phyloP scores from a whole-genome alignment of 208 protist species.

The Trypanosomatidae sp. region DNA sequence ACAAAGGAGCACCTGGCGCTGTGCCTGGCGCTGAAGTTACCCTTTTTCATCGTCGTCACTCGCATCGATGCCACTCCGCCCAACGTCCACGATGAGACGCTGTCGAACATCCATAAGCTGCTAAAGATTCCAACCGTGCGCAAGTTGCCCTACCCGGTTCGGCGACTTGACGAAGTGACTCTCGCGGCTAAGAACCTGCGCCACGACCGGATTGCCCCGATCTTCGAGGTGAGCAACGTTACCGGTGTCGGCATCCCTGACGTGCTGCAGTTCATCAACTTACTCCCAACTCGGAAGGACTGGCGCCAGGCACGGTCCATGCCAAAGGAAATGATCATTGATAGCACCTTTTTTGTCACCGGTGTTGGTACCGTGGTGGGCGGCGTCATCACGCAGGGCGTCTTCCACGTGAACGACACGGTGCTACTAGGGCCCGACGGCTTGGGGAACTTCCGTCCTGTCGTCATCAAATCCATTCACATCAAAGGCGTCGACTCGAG shows the following conservation, averaged over 20 bases:
- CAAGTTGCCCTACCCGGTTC: constrained; percentile 93
- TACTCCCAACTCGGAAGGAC: constrained; percentile 90
- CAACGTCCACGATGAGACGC: constrained; percentile 90
- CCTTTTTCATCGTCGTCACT: constrained; percentile 96
- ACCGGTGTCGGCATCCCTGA: constrained; percentile 90
- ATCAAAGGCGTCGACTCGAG: constrained; percentile 89
- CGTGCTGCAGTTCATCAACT: constrained; percentile 90
- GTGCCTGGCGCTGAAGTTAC: constrained; percentile 95
- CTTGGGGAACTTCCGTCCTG: constrained; percentile 84
- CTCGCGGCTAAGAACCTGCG: constrained; percentile 92
- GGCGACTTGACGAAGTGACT: constrained; percentile 90
- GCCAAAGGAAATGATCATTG: constrained; percentile 91
- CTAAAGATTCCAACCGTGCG: constrained; percentile 94
- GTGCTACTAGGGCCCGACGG: constrained; percentile 95
- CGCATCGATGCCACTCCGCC: constrained; percentile 96
- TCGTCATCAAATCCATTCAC: constrained; percentile 95
- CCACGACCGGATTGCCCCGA: constrained; percentile 83
- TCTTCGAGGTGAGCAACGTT: constrained; percentile 95
- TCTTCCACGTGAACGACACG: constrained; percentile 89
- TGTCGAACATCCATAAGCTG: constrained; percentile 88
- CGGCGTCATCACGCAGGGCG: constrained; percentile 93
- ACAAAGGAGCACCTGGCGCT: constrained; percentile 97
- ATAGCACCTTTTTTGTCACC: constrained; percentile 92
- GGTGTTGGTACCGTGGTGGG: constrained; percentile 97
- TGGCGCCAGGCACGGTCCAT: constrained; percentile 71